These are phyloP conservation scores for Nitzschia putrida DNA, from an alignment of 108 stramenopile genomes.

Conservation along the genomic window DNA sequence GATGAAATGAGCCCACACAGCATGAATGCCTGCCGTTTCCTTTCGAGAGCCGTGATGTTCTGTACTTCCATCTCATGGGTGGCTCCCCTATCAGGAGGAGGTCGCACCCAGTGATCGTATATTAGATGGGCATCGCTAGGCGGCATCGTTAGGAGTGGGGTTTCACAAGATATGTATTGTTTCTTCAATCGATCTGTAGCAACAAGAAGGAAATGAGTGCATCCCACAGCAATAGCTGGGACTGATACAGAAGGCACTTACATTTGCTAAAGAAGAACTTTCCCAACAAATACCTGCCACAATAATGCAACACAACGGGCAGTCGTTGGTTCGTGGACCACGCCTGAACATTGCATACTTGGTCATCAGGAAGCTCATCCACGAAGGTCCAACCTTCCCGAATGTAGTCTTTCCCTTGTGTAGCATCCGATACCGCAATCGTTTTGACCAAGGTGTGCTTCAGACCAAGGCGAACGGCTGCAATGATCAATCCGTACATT, in stretches of 20 bases:
- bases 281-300: conserved; percentile 63
- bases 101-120: conserved; percentile 26
- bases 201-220: background rate
- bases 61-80: conserved; percentile 33
- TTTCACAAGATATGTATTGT: conserved; percentile 50
- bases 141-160: conserved; percentile 62
- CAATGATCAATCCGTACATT: conserved; percentile 76
- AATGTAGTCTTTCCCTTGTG: background rate
- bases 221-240: background rate
- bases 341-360: conserved; percentile 17
- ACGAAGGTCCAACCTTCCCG: conserved; percentile 77
- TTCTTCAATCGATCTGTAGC: conserved; percentile 12
- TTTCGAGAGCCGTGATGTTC: background rate
- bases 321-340: background rate
- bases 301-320: conserved; percentile 61
- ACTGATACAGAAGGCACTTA: background rate
- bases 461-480: conserved; percentile 76
- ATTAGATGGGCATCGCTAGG: conserved; percentile 56
- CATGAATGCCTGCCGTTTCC: conserved; percentile 49
- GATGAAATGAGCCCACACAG: conserved; percentile 53
- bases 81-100: conserved; percentile 20
- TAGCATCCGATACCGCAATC: conserved; percentile 65
- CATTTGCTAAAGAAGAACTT: conserved; percentile 68
- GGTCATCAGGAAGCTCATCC: conserved; percentile 26
- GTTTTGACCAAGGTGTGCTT: conserved; percentile 64